Evolutionary conservation across 2,329 filamentous ascomycete genomes (phyloP).

Genomic region (Ophiostoma angusticollis): DNA sequence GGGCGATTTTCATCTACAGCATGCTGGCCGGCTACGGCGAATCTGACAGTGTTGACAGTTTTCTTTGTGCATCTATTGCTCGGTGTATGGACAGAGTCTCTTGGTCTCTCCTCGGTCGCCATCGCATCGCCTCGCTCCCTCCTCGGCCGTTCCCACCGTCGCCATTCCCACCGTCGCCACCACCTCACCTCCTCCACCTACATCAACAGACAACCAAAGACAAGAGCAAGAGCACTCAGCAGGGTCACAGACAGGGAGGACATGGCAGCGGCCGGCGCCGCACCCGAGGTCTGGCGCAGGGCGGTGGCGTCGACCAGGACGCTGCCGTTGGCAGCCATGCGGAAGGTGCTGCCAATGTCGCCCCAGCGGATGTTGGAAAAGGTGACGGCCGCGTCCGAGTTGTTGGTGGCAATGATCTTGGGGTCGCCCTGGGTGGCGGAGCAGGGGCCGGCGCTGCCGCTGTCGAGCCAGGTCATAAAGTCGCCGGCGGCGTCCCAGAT

Average conservation of each 20-base stretch:
- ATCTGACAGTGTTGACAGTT: too few species aligned
- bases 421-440: conserved; percentile 40
- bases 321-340: background rate
- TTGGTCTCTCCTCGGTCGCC: too few species aligned
- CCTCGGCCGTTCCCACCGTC: too few species aligned
- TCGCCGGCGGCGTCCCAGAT: conserved; percentile 42
- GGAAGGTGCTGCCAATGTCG: conserved; percentile 26
- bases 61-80: too few species aligned
- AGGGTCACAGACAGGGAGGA: background rate
- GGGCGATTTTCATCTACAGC: too few species aligned
- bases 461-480: conserved; percentile 47
- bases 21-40: too few species aligned
- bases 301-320: background rate
- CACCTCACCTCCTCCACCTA: conserved; percentile 1
- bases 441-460: conserved; percentile 38
- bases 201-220: conserved; percentile 4
- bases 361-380: conserved; percentile 46
- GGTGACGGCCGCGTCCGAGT: conserved; percentile 35
- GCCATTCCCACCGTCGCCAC: conserved; percentile 20
- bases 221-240: conserved; percentile 1
- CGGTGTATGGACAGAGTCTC: too few species aligned
- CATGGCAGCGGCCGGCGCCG: background rate
- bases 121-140: too few species aligned
- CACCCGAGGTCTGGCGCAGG: background rate
- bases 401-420: conserved; percentile 27